Evolutionary conservation across 2,329 filamentous ascomycete species (phyloP).

Genomic region (Emmonsiellopsis sp.): DNA sequence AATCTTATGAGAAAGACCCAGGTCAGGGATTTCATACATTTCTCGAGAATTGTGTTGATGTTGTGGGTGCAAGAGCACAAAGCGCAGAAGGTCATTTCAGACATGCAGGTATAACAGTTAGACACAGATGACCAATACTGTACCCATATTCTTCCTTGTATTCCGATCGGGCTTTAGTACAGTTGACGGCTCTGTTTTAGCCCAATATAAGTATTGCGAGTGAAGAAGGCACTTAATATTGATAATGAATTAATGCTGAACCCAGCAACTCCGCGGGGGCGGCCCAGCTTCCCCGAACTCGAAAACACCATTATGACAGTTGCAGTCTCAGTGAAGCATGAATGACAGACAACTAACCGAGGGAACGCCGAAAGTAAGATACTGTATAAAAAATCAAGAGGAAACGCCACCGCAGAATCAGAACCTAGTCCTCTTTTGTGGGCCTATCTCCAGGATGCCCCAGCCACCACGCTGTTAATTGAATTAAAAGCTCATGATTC

Average conservation of each 20-base stretch:
- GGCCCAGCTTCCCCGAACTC: too few species aligned
- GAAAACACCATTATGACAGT: too few species aligned
- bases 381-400: neutral
- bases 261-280: too few species aligned
- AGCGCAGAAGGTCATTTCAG: slow-evolving; percentile 16
- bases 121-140: neutral
- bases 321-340: too few species aligned
- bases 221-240: too few species aligned
- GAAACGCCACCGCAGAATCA: neutral
- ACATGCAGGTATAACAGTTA: slow-evolving; percentile 11
- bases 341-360: too few species aligned
- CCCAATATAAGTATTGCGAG: too few species aligned
- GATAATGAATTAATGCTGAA: too few species aligned
- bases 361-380: too few species aligned
- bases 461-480: slow-evolving; percentile 3
- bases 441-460: slow-evolving; percentile 2
- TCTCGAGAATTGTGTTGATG: slow-evolving; percentile 18
- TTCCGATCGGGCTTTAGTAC: too few species aligned
- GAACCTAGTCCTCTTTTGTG: neutral
- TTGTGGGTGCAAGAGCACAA: slow-evolving; percentile 13
- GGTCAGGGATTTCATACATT: slow-evolving; percentile 14
- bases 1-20: slow-evolving; percentile 13
- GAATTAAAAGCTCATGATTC: slow-evolving; percentile 3
- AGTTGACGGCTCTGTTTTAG: too few species aligned
- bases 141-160: too few species aligned